These are phyloP conservation scores for Oemleria cerasiformis DNA, from an alignment of 306 rosid species.

Conservation along the genomic window DNA sequence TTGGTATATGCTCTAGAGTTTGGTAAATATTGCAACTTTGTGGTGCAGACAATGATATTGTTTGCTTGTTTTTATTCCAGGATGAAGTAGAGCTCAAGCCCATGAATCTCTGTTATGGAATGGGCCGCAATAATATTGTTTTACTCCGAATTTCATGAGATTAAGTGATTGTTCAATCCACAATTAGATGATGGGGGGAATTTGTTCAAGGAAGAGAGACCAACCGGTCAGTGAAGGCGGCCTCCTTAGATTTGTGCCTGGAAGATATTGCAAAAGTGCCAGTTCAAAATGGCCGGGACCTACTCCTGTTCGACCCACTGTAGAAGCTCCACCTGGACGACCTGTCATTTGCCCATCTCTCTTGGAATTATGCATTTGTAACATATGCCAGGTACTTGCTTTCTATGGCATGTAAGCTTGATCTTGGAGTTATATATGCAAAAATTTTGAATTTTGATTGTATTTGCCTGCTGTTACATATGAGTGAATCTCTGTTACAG, in stretches of 20 bases:
- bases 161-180: not conserved
- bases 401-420: not conserved
- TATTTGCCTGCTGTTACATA: not conserved
- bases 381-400: slow-evolving; percentile 55
- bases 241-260: slow-evolving; percentile 25
- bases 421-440: not conserved
- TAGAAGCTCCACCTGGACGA: slow-evolving; percentile 33
- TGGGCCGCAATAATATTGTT: slow-evolving; percentile 11
- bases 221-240: slow-evolving; percentile 45
- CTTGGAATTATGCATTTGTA: slow-evolving; percentile 52
- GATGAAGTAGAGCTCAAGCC: slow-evolving; percentile 25
- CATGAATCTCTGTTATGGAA: slow-evolving; percentile 16
- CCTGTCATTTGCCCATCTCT: slow-evolving; percentile 49
- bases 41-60: not conserved
- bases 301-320: slow-evolving; percentile 33
- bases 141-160: slow-evolving; percentile 12
- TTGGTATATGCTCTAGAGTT: not conserved
- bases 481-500: slow-evolving; percentile 30
- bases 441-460: not conserved
- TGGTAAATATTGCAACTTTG: not conserved
- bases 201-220: slow-evolving; percentile 68
- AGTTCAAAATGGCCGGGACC: slow-evolving; percentile 56
- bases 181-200: slow-evolving; percentile 54
- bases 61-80: not conserved
- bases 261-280: slow-evolving; percentile 45